A percentile compares a stretch with the other conserved stretches of the same genome.
Conservation (phyloP, 129 eudicot genomes). For the Flaveria robusta region DNA sequence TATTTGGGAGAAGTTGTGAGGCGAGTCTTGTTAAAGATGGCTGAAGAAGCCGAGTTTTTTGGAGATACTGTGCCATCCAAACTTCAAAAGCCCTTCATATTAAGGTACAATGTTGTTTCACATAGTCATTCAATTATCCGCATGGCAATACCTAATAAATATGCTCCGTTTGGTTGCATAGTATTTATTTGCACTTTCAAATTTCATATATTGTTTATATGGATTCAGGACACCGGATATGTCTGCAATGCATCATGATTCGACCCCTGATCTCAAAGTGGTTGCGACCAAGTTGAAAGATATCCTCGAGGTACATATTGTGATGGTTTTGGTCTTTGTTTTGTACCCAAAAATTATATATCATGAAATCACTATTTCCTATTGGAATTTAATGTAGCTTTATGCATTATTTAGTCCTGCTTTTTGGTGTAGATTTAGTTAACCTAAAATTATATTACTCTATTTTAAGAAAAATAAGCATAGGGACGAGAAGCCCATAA, state of each 20-base stretch:
- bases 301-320: slow-evolving; percentile 61
- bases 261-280: slow-evolving; percentile 77
- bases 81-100: slow-evolving; percentile 64
- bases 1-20: slow-evolving; percentile 86
- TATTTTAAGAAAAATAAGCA: not conserved
- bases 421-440: not conserved
- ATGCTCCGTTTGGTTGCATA: slow-evolving; percentile 13
- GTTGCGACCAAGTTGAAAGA: slow-evolving; percentile 84
- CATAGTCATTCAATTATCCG: not conserved
- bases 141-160: not conserved
- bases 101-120: slow-evolving; percentile 45
- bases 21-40: slow-evolving; percentile 71
- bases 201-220: not conserved
- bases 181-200: not conserved
- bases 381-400: not conserved
- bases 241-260: slow-evolving; percentile 95
- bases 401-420: not conserved
- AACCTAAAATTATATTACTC: not conserved
- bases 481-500: not conserved
- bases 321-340: not conserved
- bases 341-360: not conserved
- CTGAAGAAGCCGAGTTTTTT: slow-evolving; percentile 70
- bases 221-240: slow-evolving; percentile 80
- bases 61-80: slow-evolving; percentile 77
- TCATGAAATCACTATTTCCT: not conserved